Conservation (phyloP, 2,329 filamentous ascomycete genomes). For the Fusarium sacchari region DNA sequence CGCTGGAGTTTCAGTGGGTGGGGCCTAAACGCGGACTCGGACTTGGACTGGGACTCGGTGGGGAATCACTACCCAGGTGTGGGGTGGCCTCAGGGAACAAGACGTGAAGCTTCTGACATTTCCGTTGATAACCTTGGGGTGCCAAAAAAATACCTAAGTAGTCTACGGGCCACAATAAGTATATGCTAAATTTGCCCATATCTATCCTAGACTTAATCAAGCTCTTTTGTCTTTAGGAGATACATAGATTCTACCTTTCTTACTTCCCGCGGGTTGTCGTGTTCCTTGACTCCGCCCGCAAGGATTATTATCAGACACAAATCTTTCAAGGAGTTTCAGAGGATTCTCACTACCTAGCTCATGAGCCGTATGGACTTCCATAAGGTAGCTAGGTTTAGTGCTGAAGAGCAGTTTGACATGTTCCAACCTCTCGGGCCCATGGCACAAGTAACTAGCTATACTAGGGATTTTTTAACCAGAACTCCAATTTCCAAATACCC, state of each 20-base stretch:
- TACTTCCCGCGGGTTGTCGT: not conserved
- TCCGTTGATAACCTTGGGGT: not conserved
- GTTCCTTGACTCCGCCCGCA: not conserved
- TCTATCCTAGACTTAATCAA: not conserved
- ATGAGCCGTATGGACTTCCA: not conserved
- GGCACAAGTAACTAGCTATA: not conserved
- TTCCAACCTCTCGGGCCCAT: not conserved
- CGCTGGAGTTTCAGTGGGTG: not conserved
- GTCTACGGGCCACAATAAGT: not conserved
- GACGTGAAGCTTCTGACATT: not conserved
- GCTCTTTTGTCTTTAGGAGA: not conserved
- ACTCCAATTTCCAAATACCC: not conserved
- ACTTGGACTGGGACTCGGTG: not conserved
- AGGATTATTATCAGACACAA: not conserved
- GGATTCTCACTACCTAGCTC: not conserved
- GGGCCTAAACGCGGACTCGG: not conserved
- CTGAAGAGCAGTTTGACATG: not conserved
- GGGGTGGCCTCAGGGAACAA: not conserved
- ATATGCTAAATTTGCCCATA: not conserved
- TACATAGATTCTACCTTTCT: not conserved
- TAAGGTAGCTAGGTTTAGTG: not conserved
- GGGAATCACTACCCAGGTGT: not conserved
- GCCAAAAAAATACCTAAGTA: not conserved
- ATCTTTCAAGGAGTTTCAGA: not conserved
- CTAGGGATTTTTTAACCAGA: not conserved